Conservation (phyloP, 495 filamentous ascomycete genomes). For the Trichocladium uniseriatum region DNA sequence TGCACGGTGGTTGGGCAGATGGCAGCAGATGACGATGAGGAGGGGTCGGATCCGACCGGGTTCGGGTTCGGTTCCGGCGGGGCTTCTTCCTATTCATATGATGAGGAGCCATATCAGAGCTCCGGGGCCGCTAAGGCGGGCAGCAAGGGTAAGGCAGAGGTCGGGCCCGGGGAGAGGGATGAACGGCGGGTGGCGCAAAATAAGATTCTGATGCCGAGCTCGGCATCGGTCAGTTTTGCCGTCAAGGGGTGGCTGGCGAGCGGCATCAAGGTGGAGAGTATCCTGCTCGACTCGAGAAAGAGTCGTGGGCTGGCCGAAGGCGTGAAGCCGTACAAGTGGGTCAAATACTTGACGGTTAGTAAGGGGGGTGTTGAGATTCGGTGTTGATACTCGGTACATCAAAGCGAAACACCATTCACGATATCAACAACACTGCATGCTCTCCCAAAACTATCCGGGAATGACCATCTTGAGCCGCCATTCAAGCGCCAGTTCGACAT, state of each 20-base stretch:
- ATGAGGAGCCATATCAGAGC: conserved; percentile 48
- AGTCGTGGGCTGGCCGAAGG: conserved; percentile 79
- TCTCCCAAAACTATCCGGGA: no score
- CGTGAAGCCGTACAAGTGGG: conserved; percentile 93
- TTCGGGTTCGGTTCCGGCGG: conserved; percentile 39
- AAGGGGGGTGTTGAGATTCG: conserved; percentile 73
- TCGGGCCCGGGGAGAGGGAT: conserved; percentile 38
- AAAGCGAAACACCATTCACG: no score
- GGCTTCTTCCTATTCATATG: conserved; percentile 49
- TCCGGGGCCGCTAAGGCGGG: conserved; percentile 12
- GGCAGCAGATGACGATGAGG: conserved; percentile 50
- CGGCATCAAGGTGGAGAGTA: conserved; percentile 84
- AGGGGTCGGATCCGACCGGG: conserved; percentile 36
- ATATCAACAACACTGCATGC: no score
- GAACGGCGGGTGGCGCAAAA: conserved; percentile 54
- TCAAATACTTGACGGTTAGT: conserved; percentile 93
- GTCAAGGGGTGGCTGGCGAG: conserved; percentile 94
- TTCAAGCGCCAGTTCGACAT: no score
- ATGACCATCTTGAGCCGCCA: no score
- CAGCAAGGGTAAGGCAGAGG: conserved; percentile 29
- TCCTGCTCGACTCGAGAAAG: conserved; percentile 74
- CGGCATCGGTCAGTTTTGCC: conserved; percentile 76
- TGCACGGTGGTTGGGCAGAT: conserved; percentile 68
- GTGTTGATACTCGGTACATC: no score
- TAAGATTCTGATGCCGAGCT: conserved; percentile 81